These are phyloP conservation scores for Vicia villosa DNA, from an alignment of 306 rosid genomes.

Conservation along the genomic window DNA sequence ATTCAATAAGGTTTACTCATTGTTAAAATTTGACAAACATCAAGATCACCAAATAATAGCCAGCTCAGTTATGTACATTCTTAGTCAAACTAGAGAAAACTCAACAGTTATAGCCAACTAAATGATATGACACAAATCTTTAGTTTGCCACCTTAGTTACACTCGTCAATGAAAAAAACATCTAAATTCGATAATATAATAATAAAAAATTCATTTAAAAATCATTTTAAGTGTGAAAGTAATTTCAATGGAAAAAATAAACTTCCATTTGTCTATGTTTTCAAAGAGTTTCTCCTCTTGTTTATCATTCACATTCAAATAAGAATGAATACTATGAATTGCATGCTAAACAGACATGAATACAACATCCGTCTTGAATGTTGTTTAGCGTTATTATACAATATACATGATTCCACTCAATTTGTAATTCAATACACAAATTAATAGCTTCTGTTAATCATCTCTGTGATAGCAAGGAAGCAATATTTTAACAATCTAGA, in stretches of 20 bases:
- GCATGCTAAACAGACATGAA: not conserved
- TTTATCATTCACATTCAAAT: not conserved
- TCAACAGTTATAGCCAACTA: constrained; percentile 18
- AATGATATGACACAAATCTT: constrained; percentile 27
- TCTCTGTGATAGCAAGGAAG: constrained; percentile 13
- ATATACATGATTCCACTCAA: not conserved
- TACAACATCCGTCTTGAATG: not conserved
- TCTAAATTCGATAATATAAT: constrained; percentile 23
- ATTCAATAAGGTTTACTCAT: not conserved
- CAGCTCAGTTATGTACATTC: constrained; percentile 3
- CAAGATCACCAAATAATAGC: constrained; percentile 20
- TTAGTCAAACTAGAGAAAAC: constrained; percentile 5
- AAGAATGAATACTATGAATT: constrained; percentile 1
- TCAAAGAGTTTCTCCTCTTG: not conserved
- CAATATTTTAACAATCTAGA: constrained; percentile 19
- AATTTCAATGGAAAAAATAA: constrained; percentile 17
- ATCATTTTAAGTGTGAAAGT: not conserved
- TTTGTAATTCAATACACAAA: not conserved
- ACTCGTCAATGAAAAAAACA: constrained; percentile 1
- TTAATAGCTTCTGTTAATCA: not conserved
- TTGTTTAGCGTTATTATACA: not conserved
- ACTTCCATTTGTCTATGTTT: not conserved
- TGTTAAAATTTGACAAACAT: constrained; percentile 17
- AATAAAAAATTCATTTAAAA: constrained; percentile 9
- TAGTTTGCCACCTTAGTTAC: constrained; percentile 20